These are phyloP conservation scores for Alternaria brassicicola DNA, from an alignment of 2,329 filamentous ascomycete species.

Conservation along the genomic window DNA sequence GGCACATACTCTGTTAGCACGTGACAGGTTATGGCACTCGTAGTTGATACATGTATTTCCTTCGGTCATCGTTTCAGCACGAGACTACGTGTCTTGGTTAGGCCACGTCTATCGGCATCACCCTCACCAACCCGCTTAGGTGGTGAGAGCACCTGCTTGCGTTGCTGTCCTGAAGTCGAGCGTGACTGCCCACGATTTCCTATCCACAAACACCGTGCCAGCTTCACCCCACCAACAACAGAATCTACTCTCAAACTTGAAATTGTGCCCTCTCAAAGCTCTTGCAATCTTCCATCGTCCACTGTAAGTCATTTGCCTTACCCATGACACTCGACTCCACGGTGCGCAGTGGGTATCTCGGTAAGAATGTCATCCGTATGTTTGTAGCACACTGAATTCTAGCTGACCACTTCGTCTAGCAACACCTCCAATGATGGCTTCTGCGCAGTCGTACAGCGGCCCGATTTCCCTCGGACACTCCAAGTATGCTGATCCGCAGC, in stretches of 20 bases:
- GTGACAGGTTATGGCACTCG: background rate
- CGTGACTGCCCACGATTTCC: constrained; percentile 1
- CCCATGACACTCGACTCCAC: background rate
- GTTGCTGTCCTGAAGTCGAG: background rate
- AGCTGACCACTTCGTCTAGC: background rate
- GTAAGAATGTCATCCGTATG: background rate
- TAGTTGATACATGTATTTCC: background rate
- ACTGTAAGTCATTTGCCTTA: background rate
- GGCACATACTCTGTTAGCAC: background rate
- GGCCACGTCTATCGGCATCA: background rate
- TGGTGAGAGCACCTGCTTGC: background rate
- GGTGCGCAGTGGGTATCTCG: background rate
- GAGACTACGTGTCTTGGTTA: background rate
- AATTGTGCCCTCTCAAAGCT: background rate
- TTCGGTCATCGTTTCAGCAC: background rate
- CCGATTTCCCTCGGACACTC: constrained; percentile 22
- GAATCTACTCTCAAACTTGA: background rate
- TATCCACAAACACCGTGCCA: background rate
- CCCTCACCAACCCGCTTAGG: background rate
- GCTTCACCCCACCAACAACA: background rate
- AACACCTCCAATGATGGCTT: constrained; percentile 10
- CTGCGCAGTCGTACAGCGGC: constrained; percentile 9
- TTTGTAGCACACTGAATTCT: background rate
- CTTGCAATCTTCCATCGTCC: background rate
- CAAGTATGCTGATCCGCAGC: constrained; percentile 26